These are phyloP conservation scores for Fusarium xyrophilum DNA, from an alignment of 2,329 filamentous ascomycete genomes.

Conservation along the genomic window DNA sequence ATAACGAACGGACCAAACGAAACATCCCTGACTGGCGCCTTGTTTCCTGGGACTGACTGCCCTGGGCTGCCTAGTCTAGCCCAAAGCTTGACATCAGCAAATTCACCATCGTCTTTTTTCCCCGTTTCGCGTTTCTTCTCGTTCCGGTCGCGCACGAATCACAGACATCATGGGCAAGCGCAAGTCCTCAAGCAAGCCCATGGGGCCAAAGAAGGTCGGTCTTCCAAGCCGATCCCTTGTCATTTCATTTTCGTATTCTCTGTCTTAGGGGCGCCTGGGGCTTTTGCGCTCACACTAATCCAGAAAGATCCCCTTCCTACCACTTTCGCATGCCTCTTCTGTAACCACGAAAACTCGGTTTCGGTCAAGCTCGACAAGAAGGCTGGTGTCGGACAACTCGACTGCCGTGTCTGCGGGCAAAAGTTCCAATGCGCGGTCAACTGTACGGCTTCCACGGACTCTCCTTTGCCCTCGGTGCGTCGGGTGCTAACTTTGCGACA, in stretches of 20 bases:
- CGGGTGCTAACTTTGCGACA: slow-evolving; percentile 47
- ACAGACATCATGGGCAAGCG: slow-evolving; percentile 77
- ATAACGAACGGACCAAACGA: slow-evolving; percentile 25
- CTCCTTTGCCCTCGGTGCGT: slow-evolving; percentile 11
- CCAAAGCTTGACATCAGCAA: slow-evolving; percentile 39
- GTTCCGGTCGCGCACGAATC: slow-evolving; percentile 29
- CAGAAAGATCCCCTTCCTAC: slow-evolving; percentile 77
- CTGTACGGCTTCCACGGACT: slow-evolving; percentile 62
- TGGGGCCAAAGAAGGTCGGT: slow-evolving; percentile 80
- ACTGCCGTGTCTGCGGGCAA: slow-evolving; percentile 93
- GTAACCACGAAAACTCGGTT: slow-evolving; percentile 95
- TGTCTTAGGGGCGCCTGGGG: neutral
- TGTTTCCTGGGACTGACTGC: slow-evolving; percentile 10
- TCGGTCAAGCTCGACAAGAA: slow-evolving; percentile 95
- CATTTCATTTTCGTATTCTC: neutral
- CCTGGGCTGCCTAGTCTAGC: slow-evolving; percentile 4
- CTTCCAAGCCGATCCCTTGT: slow-evolving; percentile 6
- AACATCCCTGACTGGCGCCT: slow-evolving; percentile 27
- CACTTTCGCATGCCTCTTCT: slow-evolving; percentile 96
- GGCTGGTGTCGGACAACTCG: slow-evolving; percentile 79
- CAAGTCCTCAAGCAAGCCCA: slow-evolving; percentile 87
- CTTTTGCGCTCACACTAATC: slow-evolving; percentile 24
- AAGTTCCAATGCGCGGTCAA: slow-evolving; percentile 93
- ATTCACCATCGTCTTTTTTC: slow-evolving; percentile 25
- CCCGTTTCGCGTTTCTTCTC: slow-evolving; percentile 16